Conservation (phyloP, 495 filamentous ascomycete genomes). For the Lophiostoma macrostomum region DNA sequence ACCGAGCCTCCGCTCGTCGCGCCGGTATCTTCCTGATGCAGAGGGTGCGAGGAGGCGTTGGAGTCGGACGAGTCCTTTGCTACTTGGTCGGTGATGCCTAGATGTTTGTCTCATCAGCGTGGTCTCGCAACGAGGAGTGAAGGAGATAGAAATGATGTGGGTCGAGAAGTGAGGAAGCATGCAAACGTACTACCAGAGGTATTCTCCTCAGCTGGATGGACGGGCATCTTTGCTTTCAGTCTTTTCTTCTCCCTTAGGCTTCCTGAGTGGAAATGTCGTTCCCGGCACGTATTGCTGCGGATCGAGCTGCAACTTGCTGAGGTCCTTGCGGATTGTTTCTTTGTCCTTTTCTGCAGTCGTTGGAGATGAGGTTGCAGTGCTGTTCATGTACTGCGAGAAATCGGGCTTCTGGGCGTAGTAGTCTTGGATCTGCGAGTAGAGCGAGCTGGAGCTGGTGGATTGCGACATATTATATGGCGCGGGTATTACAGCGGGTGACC, state of each 20-base stretch:
- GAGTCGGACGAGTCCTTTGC: conserved; percentile 39
- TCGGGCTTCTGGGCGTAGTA: conserved; percentile 22
- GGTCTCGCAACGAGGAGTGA: neutral
- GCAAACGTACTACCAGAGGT: conserved; percentile 31
- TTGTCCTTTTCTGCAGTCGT: neutral
- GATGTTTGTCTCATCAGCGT: neutral
- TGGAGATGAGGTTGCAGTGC: neutral
- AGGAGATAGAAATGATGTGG: neutral
- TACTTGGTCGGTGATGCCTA: conserved; percentile 40
- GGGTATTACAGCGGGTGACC: no score
- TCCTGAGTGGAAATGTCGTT: no score
- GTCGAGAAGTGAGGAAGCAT: neutral
- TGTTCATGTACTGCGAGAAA: conserved; percentile 5
- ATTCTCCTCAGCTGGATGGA: conserved; percentile 44
- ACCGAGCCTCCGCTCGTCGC: conserved; percentile 17
- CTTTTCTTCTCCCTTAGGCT: neutral
- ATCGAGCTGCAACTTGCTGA: neutral
- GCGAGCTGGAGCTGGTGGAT: no score
- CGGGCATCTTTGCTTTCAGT: conserved; percentile 40
- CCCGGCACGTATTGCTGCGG: neutral
- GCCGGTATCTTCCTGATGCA: conserved; percentile 30
- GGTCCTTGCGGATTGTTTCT: neutral
- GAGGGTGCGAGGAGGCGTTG: conserved; percentile 30
- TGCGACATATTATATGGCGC: no score
- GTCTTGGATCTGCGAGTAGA: conserved; percentile 10